Percentiles rank a stretch among this genome's conserved stretches.
These are phyloP conservation scores for Vachellia collinsii DNA, from an alignment of 306 rosid genomes.

Conservation along the genomic window DNA sequence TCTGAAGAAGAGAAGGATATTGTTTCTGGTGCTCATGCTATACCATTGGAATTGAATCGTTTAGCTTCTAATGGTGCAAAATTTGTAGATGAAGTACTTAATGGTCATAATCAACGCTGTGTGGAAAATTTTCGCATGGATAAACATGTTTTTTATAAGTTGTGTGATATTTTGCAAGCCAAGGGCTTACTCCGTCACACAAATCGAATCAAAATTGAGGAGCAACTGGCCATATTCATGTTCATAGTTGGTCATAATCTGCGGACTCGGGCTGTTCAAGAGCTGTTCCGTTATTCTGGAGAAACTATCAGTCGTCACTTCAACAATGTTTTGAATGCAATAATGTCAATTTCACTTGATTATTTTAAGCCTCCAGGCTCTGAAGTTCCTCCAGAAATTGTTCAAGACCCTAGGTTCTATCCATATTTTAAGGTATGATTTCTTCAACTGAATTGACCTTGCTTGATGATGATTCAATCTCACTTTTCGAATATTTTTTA, in stretches of 20 bases:
- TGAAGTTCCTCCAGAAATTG: constrained; percentile 59
- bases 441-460: constrained; percentile 31
- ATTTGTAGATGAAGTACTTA: constrained; percentile 85
- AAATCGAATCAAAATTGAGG: constrained; percentile 88
- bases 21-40: constrained; percentile 40
- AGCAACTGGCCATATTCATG: constrained; percentile 89
- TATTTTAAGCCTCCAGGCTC: constrained; percentile 71
- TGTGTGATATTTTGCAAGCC: constrained; percentile 85
- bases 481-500: constrained; percentile 27
- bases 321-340: constrained; percentile 82
- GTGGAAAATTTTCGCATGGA: constrained; percentile 87
- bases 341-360: constrained; percentile 78
- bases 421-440: constrained; percentile 79
- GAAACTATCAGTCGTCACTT: constrained; percentile 94
- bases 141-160: constrained; percentile 72
- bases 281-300: constrained; percentile 83
- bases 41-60: constrained; percentile 59
- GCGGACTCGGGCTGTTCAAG: constrained; percentile 88
- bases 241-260: constrained; percentile 88
- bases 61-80: constrained; percentile 63
- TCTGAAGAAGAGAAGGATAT: constrained; percentile 80
- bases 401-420: constrained; percentile 73
- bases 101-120: constrained; percentile 70
- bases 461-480: constrained; percentile 30
- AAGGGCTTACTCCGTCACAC: constrained; percentile 85